Percentiles rank a stretch among this genome's conserved stretches.
Evolutionary conservation across 2,329 filamentous ascomycete genomes (phyloP).

Genomic region (Fusarium ambrosium): DNA sequence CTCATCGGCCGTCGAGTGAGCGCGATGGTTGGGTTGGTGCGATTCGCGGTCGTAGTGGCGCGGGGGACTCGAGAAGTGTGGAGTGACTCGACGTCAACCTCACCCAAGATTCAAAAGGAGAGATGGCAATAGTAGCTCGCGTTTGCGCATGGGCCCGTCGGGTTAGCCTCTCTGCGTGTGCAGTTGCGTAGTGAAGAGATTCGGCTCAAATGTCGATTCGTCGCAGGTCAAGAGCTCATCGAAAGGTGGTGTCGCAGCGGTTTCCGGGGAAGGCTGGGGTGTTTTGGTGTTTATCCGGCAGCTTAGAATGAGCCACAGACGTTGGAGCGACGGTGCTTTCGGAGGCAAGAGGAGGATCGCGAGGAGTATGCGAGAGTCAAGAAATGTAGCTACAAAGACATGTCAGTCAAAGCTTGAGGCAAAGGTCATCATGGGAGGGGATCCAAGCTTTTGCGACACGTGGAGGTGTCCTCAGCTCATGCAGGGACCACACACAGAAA

Average conservation of each 20-base stretch:
- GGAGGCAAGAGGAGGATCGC: constrained; percentile 26
- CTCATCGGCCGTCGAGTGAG: constrained; percentile 44
- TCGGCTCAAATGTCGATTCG: constrained; percentile 32
- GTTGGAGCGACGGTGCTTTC: constrained; percentile 20
- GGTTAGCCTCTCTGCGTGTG: constrained; percentile 40
- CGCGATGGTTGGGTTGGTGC: constrained; percentile 13
- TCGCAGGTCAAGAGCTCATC: constrained; percentile 50
- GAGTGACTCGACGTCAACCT: constrained; percentile 40
- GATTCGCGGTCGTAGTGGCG: constrained; percentile 23
- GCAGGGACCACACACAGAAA: constrained; percentile 49
- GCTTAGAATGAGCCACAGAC: constrained; percentile 24
- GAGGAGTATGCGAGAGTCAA: constrained; percentile 39
- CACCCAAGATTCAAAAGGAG: constrained; percentile 51
- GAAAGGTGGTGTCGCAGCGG: constrained; percentile 37
- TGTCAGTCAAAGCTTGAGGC: constrained; percentile 47
- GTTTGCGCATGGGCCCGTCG: constrained; percentile 56
- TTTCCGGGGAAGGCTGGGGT: constrained; percentile 19
- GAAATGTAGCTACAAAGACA: constrained; percentile 45
- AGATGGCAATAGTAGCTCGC: constrained; percentile 52
- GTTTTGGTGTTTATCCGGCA: constrained; percentile 7
- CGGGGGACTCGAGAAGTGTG: constrained; percentile 33
- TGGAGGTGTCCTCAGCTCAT: constrained; percentile 37
- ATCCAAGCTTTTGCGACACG: constrained; percentile 49
- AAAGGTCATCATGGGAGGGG: constrained; percentile 46
- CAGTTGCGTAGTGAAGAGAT: constrained; percentile 28